phyloP scores from a whole-genome alignment of 345 rosid species.

The Lepidium aucheri region DNA sequence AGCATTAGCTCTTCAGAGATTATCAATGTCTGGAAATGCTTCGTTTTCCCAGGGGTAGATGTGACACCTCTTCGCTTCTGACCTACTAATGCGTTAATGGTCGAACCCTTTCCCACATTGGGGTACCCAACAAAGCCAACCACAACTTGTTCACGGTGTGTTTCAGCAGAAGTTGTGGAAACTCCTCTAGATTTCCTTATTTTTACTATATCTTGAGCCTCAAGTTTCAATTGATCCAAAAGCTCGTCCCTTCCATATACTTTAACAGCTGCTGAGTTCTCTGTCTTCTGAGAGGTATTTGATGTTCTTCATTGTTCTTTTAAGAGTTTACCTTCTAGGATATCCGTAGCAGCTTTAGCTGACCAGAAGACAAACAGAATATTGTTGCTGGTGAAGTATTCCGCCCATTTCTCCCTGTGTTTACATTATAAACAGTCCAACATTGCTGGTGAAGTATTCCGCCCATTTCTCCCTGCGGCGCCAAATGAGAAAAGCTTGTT shows the following conservation, averaged over 20 bases:
- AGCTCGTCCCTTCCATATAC: conserved; percentile 78
- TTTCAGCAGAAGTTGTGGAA: conserved; percentile 21
- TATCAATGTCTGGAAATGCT: conserved; percentile 85
- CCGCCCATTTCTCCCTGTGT: conserved; percentile 77
- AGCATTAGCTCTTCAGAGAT: conserved; percentile 75
- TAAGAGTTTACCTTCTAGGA: conserved; percentile 58
- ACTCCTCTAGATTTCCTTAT: conserved; percentile 37
- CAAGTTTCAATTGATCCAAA: conserved; percentile 55
- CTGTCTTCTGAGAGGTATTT: conserved; percentile 24
- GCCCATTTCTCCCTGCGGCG: conserved; percentile 95
- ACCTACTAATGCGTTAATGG: conserved; percentile 89
- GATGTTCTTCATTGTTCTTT: conserved; percentile 31
- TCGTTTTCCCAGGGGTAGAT: conserved; percentile 92
- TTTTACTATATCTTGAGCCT: conserved; percentile 69
- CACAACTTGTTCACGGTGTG: conserved; percentile 35
- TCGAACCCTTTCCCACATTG: conserved; percentile 92
- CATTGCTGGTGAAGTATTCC: conserved; percentile 43
- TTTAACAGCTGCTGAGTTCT: conserved; percentile 50
- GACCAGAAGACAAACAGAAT: conserved; percentile 87
- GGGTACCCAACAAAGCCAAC: conserved; percentile 96
- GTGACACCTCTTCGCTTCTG: conserved; percentile 93
- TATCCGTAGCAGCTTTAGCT: conserved; percentile 84
- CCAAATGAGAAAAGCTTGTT: conserved; percentile 64
- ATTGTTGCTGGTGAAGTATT: conserved; percentile 44
- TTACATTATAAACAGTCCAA: not conserved